Conservation (phyloP, 192 early-diverging fungal genomes). For the Ambispora gerdemannii region DNA sequence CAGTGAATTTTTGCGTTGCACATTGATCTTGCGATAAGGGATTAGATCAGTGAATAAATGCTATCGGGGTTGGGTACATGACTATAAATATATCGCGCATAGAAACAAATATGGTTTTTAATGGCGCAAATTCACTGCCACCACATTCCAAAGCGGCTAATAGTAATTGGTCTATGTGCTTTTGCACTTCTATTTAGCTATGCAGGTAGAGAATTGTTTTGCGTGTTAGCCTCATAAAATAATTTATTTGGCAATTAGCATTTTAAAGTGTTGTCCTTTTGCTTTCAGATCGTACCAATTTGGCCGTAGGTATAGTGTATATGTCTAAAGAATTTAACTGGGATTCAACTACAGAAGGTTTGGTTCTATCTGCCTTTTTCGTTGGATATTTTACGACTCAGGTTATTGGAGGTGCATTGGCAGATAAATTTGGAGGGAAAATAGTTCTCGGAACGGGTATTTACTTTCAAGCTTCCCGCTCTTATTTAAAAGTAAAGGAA, state of each 20-base stretch:
- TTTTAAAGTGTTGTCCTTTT: not conserved
- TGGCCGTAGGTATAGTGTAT: conserved; percentile 41
- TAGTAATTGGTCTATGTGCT: conserved; percentile 22
- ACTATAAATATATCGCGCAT: not conserved
- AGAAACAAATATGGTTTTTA: not conserved
- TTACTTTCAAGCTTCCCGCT: not conserved
- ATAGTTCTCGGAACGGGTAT: conserved; percentile 36
- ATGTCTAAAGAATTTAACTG: conserved; percentile 37
- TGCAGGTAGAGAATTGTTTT: conserved; percentile 3
- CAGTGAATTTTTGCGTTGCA: not conserved
- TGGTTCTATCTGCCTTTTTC: conserved; percentile 38
- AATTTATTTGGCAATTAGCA: not conserved
- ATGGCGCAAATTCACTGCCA: not conserved
- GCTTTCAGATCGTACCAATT: conserved; percentile 39
- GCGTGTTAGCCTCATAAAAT: not conserved
- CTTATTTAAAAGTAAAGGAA: too few species aligned
- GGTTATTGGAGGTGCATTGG: conserved; percentile 37
- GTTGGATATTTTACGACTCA: conserved; percentile 40
- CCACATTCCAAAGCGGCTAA: conserved; percentile 6
- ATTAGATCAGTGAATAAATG: not conserved
- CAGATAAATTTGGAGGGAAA: conserved; percentile 43
- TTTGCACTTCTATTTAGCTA: conserved; percentile 1
- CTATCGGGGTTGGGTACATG: not conserved
- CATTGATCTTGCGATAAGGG: not conserved
- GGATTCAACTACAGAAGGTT: conserved; percentile 32